phyloP scores from a whole-genome alignment of 768 basidiomycete species.

The Auricularia auricula-judae region DNA sequence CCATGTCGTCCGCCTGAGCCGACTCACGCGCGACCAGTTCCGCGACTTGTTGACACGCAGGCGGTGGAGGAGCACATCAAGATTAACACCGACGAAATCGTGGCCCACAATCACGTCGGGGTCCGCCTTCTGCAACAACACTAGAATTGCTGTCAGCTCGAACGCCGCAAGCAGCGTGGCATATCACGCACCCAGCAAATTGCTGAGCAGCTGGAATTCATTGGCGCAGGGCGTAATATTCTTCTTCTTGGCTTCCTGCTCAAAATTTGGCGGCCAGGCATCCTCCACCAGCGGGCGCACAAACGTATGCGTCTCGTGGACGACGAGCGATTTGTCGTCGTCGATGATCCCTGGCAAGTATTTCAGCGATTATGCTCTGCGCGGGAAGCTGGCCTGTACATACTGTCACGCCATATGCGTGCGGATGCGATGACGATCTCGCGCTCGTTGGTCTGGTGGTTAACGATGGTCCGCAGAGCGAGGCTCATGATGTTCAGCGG shows the following conservation, averaged over 20 bases:
- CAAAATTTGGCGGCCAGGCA: conserved; percentile 77
- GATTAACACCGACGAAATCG: conserved; percentile 80
- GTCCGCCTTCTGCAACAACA: conserved; percentile 72
- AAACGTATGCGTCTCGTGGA: conserved; percentile 75
- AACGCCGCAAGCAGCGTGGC: not conserved
- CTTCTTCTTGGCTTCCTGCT: conserved; percentile 50
- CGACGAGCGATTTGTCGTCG: conserved; percentile 79
- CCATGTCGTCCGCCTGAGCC: conserved; percentile 79
- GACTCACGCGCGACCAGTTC: conserved; percentile 88
- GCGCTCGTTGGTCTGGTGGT: conserved; percentile 87
- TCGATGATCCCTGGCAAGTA: conserved; percentile 63
- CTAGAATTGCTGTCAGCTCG: conserved; percentile 23
- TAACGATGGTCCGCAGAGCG: conserved; percentile 80
- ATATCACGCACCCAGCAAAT: conserved; percentile 47
- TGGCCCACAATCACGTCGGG: conserved; percentile 94
- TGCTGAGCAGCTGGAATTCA: conserved; percentile 79
- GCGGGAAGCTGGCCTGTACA: conserved; percentile 11
- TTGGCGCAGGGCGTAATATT: conserved; percentile 51
- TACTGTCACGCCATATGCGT: conserved; percentile 71
- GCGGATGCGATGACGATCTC: conserved; percentile 82
- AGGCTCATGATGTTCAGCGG: conserved; percentile 87
- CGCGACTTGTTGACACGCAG: conserved; percentile 86
- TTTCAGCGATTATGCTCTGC: not conserved
- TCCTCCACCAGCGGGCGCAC: conserved; percentile 68
- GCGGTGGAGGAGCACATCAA: conserved; percentile 84